A percentile compares a stretch with the other conserved stretches of the same genome.
These are phyloP conservation scores for Thermothielavioides terrestris DNA, from an alignment of 495 filamentous ascomycete genomes.

Conservation along the genomic window DNA sequence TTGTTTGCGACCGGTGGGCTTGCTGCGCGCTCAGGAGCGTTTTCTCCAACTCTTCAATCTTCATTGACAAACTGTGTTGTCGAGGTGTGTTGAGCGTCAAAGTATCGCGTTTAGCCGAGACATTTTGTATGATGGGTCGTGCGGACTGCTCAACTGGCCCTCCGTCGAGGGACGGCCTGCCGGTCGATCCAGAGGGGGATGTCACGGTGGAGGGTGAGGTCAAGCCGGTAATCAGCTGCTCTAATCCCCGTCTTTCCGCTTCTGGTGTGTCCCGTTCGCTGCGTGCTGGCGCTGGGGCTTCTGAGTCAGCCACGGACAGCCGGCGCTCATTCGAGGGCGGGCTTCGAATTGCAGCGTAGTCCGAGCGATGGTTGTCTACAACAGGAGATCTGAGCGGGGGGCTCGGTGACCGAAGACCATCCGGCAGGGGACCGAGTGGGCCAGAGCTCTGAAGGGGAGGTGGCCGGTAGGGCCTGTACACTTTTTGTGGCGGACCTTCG, in stretches of 20 bases:
- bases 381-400: not conserved
- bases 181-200: slow-evolving; percentile 10
- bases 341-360: not conserved
- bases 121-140: slow-evolving; percentile 32
- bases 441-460: slow-evolving; percentile 1
- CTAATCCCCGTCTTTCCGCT: not conserved
- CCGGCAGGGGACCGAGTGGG: not conserved
- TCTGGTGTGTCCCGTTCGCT: not conserved
- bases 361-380: not conserved
- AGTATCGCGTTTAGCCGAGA: slow-evolving; percentile 37
- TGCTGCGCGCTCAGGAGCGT: slow-evolving; percentile 19
- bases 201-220: slow-evolving; percentile 4
- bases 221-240: slow-evolving; percentile 5
- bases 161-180: slow-evolving; percentile 12
- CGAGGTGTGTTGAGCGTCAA: slow-evolving; percentile 24
- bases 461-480: slow-evolving; percentile 6
- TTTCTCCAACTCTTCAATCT: slow-evolving; percentile 36
- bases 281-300: not conserved
- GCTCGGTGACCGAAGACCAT: slow-evolving; percentile 3
- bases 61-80: slow-evolving; percentile 37
- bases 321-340: not conserved
- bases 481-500: not conserved
- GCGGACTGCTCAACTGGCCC: slow-evolving; percentile 19
- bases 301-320: not conserved
- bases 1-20: slow-evolving; percentile 1